A percentile compares a stretch with the other conserved stretches of the same genome.
Evolutionary conservation across 2,329 filamentous ascomycete genomes (phyloP).

Genomic region (Orbilia oligospora): DNA sequence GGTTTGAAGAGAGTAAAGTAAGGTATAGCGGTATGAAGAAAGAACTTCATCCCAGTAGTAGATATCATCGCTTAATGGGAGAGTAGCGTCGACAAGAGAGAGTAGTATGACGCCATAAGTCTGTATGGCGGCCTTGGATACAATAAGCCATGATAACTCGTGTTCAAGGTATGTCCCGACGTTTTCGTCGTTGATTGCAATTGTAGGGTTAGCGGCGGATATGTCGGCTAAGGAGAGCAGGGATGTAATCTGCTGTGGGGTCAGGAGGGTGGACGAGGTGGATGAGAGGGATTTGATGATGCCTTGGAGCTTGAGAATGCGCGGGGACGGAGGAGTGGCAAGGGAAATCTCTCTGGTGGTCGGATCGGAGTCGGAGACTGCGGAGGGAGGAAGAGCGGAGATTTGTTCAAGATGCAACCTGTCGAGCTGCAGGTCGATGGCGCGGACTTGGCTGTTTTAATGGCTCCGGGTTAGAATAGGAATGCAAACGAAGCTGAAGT

Average conservation of each 20-base stretch:
- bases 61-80: slow-evolving; percentile 86
- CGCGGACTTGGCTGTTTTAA: slow-evolving; percentile 73
- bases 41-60: slow-evolving; percentile 97
- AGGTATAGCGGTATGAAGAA: slow-evolving; percentile 81
- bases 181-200: slow-evolving; percentile 65
- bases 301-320: slow-evolving; percentile 73
- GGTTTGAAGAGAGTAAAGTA: slow-evolving; percentile 87
- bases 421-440: slow-evolving; percentile 77
- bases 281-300: slow-evolving; percentile 81
- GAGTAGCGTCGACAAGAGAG: slow-evolving; percentile 83
- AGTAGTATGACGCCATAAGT: slow-evolving; percentile 85
- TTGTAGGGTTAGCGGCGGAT: slow-evolving; percentile 67
- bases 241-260: slow-evolving; percentile 73
- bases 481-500: background rate
- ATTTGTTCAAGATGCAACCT: slow-evolving; percentile 71
- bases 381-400: slow-evolving; percentile 61
- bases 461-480: background rate
- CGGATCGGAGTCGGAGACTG: slow-evolving; percentile 63
- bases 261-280: slow-evolving; percentile 76
- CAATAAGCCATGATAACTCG: slow-evolving; percentile 89
- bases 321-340: slow-evolving; percentile 71
- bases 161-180: slow-evolving; percentile 73
- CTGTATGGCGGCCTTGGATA: slow-evolving; percentile 93
- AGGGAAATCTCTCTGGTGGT: slow-evolving; percentile 64
- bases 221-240: slow-evolving; percentile 77